phyloP scores from a whole-genome alignment of 2,329 filamentous ascomycete species.

The Diatrype stigma region DNA sequence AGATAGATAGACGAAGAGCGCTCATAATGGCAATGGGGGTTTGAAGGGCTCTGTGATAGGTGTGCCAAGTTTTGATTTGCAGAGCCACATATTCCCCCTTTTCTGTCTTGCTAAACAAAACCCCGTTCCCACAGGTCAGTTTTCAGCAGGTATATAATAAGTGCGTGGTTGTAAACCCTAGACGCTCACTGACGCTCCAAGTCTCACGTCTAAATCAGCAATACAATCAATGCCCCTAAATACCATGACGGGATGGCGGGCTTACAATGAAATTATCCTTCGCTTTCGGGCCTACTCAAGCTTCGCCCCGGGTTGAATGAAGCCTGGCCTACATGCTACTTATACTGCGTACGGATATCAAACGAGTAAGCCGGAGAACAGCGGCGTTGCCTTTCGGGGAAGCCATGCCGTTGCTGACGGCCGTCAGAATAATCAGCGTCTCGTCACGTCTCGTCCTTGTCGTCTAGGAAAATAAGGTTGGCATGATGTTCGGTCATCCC shows the following conservation, averaged over 20 bases:
- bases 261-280: background rate
- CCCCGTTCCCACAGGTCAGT: background rate
- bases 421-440: too few relatives aligned
- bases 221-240: background rate
- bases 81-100: too few relatives aligned
- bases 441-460: background rate
- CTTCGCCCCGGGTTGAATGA: background rate
- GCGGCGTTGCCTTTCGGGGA: background rate
- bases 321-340: background rate
- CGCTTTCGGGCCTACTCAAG: background rate
- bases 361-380: background rate
- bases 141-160: background rate
- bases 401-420: background rate
- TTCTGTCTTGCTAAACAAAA: background rate
- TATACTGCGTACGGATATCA: background rate
- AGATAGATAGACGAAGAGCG: background rate
- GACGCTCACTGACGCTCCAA: too few relatives aligned
- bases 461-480: background rate
- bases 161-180: too few relatives aligned
- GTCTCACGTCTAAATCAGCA: background rate
- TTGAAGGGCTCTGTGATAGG: too few relatives aligned
- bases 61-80: too few relatives aligned
- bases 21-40: background rate
- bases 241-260: background rate
- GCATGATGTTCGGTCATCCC: background rate